Base-by-base conservation (phyloP, 1,284 basidiomycete genomes). In the Xerocomus minutiporus region DNA sequence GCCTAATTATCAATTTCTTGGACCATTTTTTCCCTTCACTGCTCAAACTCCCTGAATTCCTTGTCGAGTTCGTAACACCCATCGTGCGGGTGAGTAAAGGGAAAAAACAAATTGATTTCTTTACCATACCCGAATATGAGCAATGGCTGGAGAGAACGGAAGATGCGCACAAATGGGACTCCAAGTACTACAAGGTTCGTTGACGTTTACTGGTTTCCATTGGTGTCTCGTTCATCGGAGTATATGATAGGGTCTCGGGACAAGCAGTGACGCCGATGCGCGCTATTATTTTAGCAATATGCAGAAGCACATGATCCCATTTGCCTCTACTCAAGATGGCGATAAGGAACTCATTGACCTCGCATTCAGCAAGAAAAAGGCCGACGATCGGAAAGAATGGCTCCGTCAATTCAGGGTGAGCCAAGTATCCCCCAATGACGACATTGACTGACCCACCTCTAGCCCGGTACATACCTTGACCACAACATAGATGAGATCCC, bases 351-450 rank as follows among this genome's bases (percentile, higher is more conserved):
- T 99, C 36, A 97, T 99, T 58, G 96, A 99, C 51, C 86, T 99
- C 57, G 97, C 97, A 0, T 99, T 99, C 79, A 98, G 93, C 78
- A 99, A 99, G 83, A 99, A 98, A 79, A 98, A 97, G 70, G 93
- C 95, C 0, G 97, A 99, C 60, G 94, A 99, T 20, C 89, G 97
- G 46, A 99, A 99, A 70, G 97, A 99, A 59, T 99, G 97, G 97
- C 77, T 99, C 11, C 81, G 96, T 26, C 87, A 94, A 60, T 97
- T 95, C 75, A 93, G 82, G 76, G 91, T 88, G 57, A 52, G 73
- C 63, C 15, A n/a, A 32, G 42, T 26, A 28, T 29, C 11, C 5
- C n/a, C 12, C 17, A 35, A 29, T 42, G 11, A 29, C 8, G 2
- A 31, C 9, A n/a, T 23, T 43, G 29, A 46, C 50, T 54, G 53